A percentile compares a stretch with the other conserved stretches of the same genome.
These are phyloP conservation scores for Sarocladium strictum DNA, from an alignment of 2,329 filamentous ascomycete species.

Conservation along the genomic window DNA sequence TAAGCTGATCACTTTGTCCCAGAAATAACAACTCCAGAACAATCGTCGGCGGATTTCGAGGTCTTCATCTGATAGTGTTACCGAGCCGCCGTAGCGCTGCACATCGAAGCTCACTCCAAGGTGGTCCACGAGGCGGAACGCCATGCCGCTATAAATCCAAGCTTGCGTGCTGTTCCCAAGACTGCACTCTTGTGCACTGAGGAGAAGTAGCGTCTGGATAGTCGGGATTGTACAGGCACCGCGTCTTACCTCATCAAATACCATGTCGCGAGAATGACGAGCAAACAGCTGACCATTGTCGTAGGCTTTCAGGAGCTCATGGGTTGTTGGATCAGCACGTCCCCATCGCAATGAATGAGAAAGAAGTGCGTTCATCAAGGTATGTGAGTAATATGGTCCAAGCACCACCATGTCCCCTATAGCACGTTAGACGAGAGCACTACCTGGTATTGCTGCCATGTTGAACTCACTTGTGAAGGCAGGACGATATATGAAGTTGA, in stretches of 20 bases:
- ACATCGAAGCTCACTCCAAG: slow-evolving; percentile 48
- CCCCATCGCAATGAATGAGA: slow-evolving; percentile 56
- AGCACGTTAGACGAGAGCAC: slow-evolving; percentile 5
- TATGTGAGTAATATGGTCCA: slow-evolving; percentile 44
- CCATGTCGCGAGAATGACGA: slow-evolving; percentile 44
- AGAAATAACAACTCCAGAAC: slow-evolving; percentile 60
- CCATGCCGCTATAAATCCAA: slow-evolving; percentile 47
- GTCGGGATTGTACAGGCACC: slow-evolving; percentile 50
- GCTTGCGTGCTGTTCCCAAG: slow-evolving; percentile 52
- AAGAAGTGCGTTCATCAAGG: slow-evolving; percentile 41
- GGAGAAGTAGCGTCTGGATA: slow-evolving; percentile 52
- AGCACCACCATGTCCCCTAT: slow-evolving; percentile 46
- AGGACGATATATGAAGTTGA: slow-evolving; percentile 56
- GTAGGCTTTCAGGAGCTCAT: slow-evolving; percentile 45
- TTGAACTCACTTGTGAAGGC: slow-evolving; percentile 49
- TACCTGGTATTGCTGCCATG: neutral
- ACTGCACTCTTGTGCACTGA: slow-evolving; percentile 55
- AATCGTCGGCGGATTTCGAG: slow-evolving; percentile 54
- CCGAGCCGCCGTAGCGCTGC: slow-evolving; percentile 44
- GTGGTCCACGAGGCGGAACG: slow-evolving; percentile 44
- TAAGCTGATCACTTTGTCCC: slow-evolving; percentile 56
- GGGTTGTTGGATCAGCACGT: slow-evolving; percentile 43
- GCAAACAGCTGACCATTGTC: slow-evolving; percentile 49
- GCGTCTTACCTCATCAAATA: slow-evolving; percentile 46
- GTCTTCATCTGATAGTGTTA: slow-evolving; percentile 49